phyloP scores from a whole-genome alignment of 495 filamentous ascomycete genomes.

The Eremomyces bilateralis region DNA sequence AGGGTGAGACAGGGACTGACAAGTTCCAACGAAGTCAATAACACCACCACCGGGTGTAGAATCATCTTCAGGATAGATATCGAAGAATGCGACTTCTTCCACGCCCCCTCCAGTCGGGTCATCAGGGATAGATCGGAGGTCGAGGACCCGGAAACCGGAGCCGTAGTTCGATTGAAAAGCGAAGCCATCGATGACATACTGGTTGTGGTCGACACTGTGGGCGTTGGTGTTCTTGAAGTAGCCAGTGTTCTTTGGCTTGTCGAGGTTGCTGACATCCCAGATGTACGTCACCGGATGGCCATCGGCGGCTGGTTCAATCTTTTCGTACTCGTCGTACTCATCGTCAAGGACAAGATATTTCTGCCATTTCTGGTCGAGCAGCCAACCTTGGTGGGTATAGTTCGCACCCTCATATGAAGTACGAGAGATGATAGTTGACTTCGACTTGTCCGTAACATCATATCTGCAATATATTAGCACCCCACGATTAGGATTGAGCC shows the following conservation, averaged over 20 bases:
- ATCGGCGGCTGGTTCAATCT: constrained; percentile 13
- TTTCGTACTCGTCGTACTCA: constrained; percentile 34
- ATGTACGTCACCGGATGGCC: constrained; percentile 14
- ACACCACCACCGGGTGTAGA: constrained; percentile 21
- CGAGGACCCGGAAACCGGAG: constrained; percentile 32
- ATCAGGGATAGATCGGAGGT: constrained; percentile 27
- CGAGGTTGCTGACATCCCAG: constrained; percentile 13
- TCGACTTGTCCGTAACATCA: constrained; percentile 34
- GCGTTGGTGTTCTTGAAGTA: constrained; percentile 26
- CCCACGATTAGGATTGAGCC: constrained; percentile 11
- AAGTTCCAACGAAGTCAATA: constrained; percentile 33
- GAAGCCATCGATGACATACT: constrained; percentile 31
- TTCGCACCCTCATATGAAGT: constrained; percentile 32
- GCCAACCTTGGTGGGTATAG: constrained; percentile 42
- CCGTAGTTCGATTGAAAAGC: constrained; percentile 38
- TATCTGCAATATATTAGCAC: constrained; percentile 18
- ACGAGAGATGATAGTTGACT: constrained; percentile 27
- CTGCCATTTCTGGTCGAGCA: constrained; percentile 29
- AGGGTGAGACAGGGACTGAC: no score
- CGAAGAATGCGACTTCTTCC: constrained; percentile 33
- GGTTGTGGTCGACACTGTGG: constrained; percentile 38
- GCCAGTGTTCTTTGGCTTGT: constrained; percentile 26
- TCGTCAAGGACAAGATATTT: constrained; percentile 36
- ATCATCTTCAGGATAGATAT: constrained; percentile 40
- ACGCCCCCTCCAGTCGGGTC: constrained; percentile 32